Percentiles rank a stretch among this genome's conserved stretches.
Evolutionary conservation across 2,329 filamentous ascomycete genomes (phyloP).

Genomic region (Phaeosphaeriaceae sp.): DNA sequence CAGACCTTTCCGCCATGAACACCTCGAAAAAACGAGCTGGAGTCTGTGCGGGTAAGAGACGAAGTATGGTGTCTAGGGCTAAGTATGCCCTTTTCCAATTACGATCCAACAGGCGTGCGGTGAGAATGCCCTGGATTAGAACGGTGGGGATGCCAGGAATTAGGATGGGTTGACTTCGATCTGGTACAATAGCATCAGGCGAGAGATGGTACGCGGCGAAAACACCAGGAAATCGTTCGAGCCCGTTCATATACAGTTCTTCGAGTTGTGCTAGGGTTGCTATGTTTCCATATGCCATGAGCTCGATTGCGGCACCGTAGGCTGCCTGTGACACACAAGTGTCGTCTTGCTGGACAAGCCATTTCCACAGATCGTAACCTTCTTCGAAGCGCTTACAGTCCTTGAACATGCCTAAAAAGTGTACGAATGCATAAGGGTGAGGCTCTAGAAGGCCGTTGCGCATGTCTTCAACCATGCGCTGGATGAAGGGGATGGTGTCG

Average conservation of each 20-base stretch:
- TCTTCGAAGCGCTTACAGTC: slow-evolving; percentile 50
- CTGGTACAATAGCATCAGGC: slow-evolving; percentile 53
- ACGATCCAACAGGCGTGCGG: slow-evolving; percentile 53
- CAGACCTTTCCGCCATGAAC: slow-evolving; percentile 54
- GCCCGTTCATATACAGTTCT: slow-evolving; percentile 51
- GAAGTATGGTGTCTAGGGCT: slow-evolving; percentile 56
- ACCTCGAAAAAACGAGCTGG: slow-evolving; percentile 53
- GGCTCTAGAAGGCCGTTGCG: slow-evolving; percentile 43
- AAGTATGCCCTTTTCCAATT: slow-evolving; percentile 59
- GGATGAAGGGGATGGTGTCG: slow-evolving; percentile 38
- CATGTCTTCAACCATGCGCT: slow-evolving; percentile 51
- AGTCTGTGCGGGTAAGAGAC: slow-evolving; percentile 53
- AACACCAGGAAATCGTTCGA: slow-evolving; percentile 55
- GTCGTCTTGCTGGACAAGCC: slow-evolving; percentile 53
- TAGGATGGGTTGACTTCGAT: slow-evolving; percentile 44
- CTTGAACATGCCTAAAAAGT: slow-evolving; percentile 56
- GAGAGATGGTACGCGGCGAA: slow-evolving; percentile 57
- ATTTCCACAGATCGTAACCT: slow-evolving; percentile 55
- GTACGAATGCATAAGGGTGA: slow-evolving; percentile 50
- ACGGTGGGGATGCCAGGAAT: slow-evolving; percentile 49
- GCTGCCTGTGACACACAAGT: slow-evolving; percentile 50
- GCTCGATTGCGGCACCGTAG: slow-evolving; percentile 59
- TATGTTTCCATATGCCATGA: slow-evolving; percentile 52
- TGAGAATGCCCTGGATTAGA: slow-evolving; percentile 57
- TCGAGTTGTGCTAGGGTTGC: slow-evolving; percentile 52